These are phyloP conservation scores for Zymoseptoria tritici DNA, from an alignment of 2,329 filamentous ascomycete genomes.

Conservation along the genomic window DNA sequence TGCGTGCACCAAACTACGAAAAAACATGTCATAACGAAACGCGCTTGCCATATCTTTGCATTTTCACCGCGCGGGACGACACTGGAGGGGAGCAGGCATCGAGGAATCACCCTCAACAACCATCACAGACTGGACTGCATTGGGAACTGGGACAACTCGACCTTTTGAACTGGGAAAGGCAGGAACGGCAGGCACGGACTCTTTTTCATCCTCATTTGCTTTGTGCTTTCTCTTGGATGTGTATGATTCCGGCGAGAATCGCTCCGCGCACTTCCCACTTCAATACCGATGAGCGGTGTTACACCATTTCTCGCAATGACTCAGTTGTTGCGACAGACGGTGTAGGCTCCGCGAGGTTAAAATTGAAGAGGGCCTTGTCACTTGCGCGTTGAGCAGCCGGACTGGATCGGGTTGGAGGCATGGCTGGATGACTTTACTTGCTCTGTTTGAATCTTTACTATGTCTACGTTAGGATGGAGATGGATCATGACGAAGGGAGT, in stretches of 20 bases:
- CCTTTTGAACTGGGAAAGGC: neutral
- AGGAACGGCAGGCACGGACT: neutral
- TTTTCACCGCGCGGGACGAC: neutral
- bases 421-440: neutral
- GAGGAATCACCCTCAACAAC: neutral
- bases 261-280: conserved; percentile 5
- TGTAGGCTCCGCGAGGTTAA: conserved; percentile 28
- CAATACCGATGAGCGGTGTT: conserved; percentile 15
- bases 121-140: neutral
- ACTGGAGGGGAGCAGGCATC: neutral
- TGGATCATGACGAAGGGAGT: neutral
- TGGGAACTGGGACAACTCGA: neutral
- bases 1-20: neutral
- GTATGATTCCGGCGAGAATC: neutral
- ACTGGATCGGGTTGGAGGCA: neutral
- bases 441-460: neutral
- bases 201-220: conserved; percentile 2
- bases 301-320: neutral
- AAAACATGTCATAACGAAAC: neutral
- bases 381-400: conserved; percentile 24
- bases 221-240: neutral
- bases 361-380: conserved; percentile 19
- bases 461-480: neutral
- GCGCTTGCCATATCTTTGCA: neutral
- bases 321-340: neutral